phyloP scores from a whole-genome alignment of 2,329 filamentous ascomycete species.

The Fonsecaea nubica region DNA sequence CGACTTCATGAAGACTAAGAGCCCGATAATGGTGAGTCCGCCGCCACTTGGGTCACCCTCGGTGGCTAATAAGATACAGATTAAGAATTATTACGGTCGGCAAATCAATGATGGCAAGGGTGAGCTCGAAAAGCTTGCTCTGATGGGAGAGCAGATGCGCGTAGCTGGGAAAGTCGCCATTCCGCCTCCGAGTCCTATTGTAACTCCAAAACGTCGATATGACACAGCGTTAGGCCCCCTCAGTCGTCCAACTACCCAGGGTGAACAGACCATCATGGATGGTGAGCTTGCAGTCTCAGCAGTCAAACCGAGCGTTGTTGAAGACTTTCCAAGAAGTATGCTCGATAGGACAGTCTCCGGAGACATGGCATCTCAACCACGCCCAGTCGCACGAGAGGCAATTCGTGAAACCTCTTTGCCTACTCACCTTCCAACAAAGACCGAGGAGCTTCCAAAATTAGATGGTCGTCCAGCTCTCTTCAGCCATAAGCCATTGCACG shows the following conservation, averaged over 20 bases:
- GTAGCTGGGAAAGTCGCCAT: constrained; percentile 53
- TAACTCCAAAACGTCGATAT: constrained; percentile 55
- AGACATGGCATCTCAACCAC: constrained; percentile 33
- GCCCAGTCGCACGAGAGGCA: constrained; percentile 22
- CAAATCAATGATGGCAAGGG: constrained; percentile 52
- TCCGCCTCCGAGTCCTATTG: constrained; percentile 51
- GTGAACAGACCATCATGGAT: constrained; percentile 46
- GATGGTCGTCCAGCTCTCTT: constrained; percentile 44
- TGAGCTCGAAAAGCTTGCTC: constrained; percentile 53
- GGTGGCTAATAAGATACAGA: constrained; percentile 43
- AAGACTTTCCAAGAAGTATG: constrained; percentile 37
- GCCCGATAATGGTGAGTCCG: constrained; percentile 56
- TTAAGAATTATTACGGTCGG: constrained; percentile 58
- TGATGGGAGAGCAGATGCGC: constrained; percentile 54
- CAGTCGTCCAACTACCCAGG: constrained; percentile 42
- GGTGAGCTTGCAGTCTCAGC: constrained; percentile 48
- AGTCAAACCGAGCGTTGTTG: constrained; percentile 42
- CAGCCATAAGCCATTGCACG: constrained; percentile 45
- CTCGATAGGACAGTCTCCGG: constrained; percentile 32
- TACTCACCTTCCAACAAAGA: constrained; percentile 22
- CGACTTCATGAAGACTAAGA: constrained; percentile 59
- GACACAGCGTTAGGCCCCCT: constrained; percentile 49
- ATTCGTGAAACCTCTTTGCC: constrained; percentile 27
- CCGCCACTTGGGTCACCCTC: not conserved
- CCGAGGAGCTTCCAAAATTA: constrained; percentile 46